These are phyloP conservation scores for Phylloporus sp. DNA, from an alignment of 768 basidiomycete genomes.

Conservation along the genomic window DNA sequence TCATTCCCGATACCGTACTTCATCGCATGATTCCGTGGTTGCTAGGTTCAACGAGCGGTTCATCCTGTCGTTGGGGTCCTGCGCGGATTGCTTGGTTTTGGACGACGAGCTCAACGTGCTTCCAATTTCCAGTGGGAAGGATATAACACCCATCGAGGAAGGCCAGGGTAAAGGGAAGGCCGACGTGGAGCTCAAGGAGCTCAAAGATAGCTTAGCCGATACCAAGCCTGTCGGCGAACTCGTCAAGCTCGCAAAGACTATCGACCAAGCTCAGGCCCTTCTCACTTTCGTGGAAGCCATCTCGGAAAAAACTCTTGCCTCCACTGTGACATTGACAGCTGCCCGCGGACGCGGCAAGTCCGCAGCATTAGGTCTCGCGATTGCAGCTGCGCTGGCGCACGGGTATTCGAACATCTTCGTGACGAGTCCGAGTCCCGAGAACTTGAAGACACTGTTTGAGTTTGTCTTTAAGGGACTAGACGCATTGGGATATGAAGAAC, in stretches of 20 bases:
- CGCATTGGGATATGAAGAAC: constrained; percentile 91
- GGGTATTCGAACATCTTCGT: constrained; percentile 98
- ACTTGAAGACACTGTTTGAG: constrained; percentile 95
- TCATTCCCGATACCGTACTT: constrained; percentile 89
- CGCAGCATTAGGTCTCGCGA: constrained; percentile 91
- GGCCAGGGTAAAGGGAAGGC: constrained; percentile 44
- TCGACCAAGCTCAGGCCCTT: constrained; percentile 92
- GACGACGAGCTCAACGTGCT: constrained; percentile 98
- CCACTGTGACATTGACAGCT: constrained; percentile 93
- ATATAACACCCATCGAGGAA: constrained; percentile 66
- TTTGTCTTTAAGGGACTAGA: constrained; percentile 98
- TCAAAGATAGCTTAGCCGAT: constrained; percentile 74
- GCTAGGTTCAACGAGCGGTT: constrained; percentile 99
- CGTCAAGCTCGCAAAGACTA: constrained; percentile 82
- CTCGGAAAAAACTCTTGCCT: constrained; percentile 86
- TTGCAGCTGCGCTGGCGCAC: constrained; percentile 87
- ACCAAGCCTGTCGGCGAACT: constrained; percentile 86
- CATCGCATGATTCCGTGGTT: constrained; percentile 81
- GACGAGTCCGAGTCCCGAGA: constrained; percentile 95
- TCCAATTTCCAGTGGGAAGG: constrained; percentile 92
- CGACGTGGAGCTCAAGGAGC: constrained; percentile 65
- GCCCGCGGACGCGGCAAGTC: constrained; percentile 95
- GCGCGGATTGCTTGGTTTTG: constrained; percentile 86
- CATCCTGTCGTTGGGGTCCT: constrained; percentile 93
- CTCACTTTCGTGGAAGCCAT: constrained; percentile 94